Evolutionary conservation across 371 early-diverging fungal genomes (phyloP), one percentile per base, ranked within the genome.

Genomic region (Funneliformis caledonium): DNA sequence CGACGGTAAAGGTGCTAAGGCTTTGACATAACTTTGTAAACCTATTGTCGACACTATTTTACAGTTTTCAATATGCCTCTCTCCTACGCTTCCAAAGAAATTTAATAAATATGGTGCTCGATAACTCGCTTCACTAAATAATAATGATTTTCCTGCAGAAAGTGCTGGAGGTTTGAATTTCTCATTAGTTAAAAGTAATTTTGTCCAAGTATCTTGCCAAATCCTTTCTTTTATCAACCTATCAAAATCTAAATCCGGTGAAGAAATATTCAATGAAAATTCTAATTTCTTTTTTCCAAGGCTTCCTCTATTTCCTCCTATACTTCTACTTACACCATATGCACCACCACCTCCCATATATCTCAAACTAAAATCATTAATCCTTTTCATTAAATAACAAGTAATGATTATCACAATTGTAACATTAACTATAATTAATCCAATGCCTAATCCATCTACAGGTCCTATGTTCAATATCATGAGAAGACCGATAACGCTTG

Each of bases 151-250:
- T 70, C 82, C 83, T 1, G 19, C 19, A 19, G 56, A 56, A 52
- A 16, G 4, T 0, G 84, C 82, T 19, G 89, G 87, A 81, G 91
- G 84, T 69, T 89, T 84, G 82, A 87, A 90, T 62, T 88, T 83
- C 37, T 89, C 85, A 73, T 85, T 86, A 14, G 85, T 88, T n/a
- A 91, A 81, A 50, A 91, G 73, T 0, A 89, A 84, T n/a, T 90
- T 88, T 5, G 91, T 88, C 91, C 91, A 91, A 11, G 91, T 89
- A 65, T 91, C 91, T 82, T 91, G 91, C 91, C 91, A 91, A 19
- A 87, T 78, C 6, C 87, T 75, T 19, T 82, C 69, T 77, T 83
- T 85, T 59, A 87, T 85, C 22, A 82, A 84, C 74, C 86, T 86
- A 72, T 75, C 73, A 52, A 82, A 83, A 76, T 85, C 83, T 37